Evolutionary conservation across 495 filamentous ascomycete species (phyloP).

Genomic region (Oidiodendron maius): DNA sequence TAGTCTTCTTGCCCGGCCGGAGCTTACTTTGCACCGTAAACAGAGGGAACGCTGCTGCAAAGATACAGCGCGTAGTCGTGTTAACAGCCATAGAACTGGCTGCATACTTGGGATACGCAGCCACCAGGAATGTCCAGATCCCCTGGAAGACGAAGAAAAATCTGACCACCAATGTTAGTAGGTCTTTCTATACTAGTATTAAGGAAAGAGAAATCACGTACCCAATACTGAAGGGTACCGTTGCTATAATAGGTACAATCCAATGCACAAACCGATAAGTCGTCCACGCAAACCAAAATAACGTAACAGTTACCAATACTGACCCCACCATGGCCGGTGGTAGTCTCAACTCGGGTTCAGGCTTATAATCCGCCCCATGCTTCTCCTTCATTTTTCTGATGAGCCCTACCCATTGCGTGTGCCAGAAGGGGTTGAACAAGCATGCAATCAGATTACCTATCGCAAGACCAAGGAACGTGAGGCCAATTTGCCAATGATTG

Average conservation of each 20-base stretch:
- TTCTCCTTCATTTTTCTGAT: constrained; percentile 30
- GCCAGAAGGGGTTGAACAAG: background rate
- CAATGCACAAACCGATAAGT: constrained; percentile 41
- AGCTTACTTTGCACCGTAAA: constrained; percentile 36
- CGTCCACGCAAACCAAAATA: constrained; percentile 82
- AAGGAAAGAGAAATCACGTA: constrained; percentile 7
- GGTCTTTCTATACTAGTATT: too few relatives aligned
- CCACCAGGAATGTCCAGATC: constrained; percentile 89
- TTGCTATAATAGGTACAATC: constrained; percentile 52
- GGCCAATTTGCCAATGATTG: background rate
- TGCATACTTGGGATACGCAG: constrained; percentile 79
- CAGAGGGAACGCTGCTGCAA: constrained; percentile 34
- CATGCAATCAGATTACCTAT: background rate
- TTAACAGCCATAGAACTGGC: constrained; percentile 52
- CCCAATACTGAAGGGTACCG: constrained; percentile 40
- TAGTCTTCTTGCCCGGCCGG: background rate
- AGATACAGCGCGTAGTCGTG: constrained; percentile 7
- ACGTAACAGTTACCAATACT: constrained; percentile 67
- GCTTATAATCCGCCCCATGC: constrained; percentile 29
- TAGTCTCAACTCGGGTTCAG: constrained; percentile 79
- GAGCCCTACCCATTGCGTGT: background rate
- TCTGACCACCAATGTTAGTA: too few relatives aligned
- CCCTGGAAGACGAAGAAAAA: constrained; percentile 66
- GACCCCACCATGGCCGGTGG: constrained; percentile 73
- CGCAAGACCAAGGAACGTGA: constrained; percentile 37